Base-by-base conservation (phyloP, 495 filamentous ascomycete species). In the Aspergillus sclerotioniger region DNA sequence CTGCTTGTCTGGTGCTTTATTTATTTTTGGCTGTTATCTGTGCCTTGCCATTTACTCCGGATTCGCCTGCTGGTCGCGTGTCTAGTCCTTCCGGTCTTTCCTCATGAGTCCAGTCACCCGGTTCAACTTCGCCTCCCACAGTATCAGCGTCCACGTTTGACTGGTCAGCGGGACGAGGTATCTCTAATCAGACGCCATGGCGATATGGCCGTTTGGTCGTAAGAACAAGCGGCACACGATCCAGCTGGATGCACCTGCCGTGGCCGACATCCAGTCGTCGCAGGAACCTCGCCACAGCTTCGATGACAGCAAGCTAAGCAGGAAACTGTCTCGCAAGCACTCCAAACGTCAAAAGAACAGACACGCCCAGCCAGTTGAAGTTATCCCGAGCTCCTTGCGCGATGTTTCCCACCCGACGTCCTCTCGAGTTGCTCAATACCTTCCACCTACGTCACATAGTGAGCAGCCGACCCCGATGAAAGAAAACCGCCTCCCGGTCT, bases 121-220 rank as follows among this genome's bases (percentile, higher is more conserved):
- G 19, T 60, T 56, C 59, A 55, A 45, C 48, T 50, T 44, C 50
- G 57, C 58, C 50, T 61, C 58, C 59, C 60, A 59, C 46, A 56
- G 56, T 37, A 60, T 53, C 54, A 65, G 35, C 56, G 50, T 63
- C 58, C 52, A 62, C 60, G 58, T 63, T 65, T 72, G 66, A 69
- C 61, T 87, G 82, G 71, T 90, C 51, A 41, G 56, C 62, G 61
- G 57, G 57, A 43, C 53, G 57, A 59, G 56, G 53, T 51, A 44
- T 56, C 37, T 52, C 48, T 53, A 37, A 66, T 47, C 60, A 29
- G 50, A 31, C 77, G 78, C 68, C 60, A 90, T 90, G 87, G 83
- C 84, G 67, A 76, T 90, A 76, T 92, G 89, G 89, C 89, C 86
- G 33, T 92, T 90, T 71, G 80, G 87, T 71, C 85, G 87, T 56